Evolutionary conservation across 2,329 filamentous ascomycete genomes (phyloP).

Genomic region (Colletotrichum spinosum): DNA sequence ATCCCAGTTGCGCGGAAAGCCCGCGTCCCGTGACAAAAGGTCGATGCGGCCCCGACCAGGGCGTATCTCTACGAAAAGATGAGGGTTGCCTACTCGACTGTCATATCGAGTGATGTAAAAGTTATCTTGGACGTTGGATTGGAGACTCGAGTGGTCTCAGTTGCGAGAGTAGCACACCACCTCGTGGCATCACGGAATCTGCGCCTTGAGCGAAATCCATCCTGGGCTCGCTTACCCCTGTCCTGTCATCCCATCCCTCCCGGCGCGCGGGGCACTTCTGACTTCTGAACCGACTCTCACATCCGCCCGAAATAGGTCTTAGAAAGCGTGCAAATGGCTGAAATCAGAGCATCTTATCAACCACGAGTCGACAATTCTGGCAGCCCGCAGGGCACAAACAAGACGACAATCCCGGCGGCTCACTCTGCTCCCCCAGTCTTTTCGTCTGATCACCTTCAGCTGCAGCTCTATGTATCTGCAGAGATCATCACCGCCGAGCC

Average conservation of each 20-base stretch:
- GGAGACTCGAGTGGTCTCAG: slow-evolving; percentile 26
- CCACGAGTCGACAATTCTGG: background rate
- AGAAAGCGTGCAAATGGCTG: slow-evolving; percentile 5
- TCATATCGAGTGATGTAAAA: slow-evolving; percentile 17
- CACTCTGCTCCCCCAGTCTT: background rate
- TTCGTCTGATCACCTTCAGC: slow-evolving; percentile 26
- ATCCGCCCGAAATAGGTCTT: slow-evolving; percentile 13
- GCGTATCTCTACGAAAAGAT: slow-evolving; percentile 14
- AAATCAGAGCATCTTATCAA: slow-evolving; percentile 19
- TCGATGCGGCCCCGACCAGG: slow-evolving; percentile 26
- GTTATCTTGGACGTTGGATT: slow-evolving; percentile 22
- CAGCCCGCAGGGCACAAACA: slow-evolving; percentile 16
- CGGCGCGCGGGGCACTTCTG: slow-evolving; percentile 5
- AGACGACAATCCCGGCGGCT: slow-evolving; percentile 24
- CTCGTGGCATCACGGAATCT: slow-evolving; percentile 30
- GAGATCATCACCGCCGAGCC: slow-evolving; percentile 34
- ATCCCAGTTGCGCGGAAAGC: slow-evolving; percentile 10
- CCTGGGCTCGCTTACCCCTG: slow-evolving; percentile 34
- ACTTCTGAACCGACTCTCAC: slow-evolving; percentile 13
- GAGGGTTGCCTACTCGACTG: slow-evolving; percentile 26
- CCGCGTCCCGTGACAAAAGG: slow-evolving; percentile 31
- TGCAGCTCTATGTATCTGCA: slow-evolving; percentile 27
- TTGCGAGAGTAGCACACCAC: slow-evolving; percentile 29
- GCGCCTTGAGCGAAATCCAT: slow-evolving; percentile 15
- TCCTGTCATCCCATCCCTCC: slow-evolving; percentile 20